Evolutionary conservation across 179 eudicot genomes (phyloP).

Genomic region (Spergularia azorica): DNA sequence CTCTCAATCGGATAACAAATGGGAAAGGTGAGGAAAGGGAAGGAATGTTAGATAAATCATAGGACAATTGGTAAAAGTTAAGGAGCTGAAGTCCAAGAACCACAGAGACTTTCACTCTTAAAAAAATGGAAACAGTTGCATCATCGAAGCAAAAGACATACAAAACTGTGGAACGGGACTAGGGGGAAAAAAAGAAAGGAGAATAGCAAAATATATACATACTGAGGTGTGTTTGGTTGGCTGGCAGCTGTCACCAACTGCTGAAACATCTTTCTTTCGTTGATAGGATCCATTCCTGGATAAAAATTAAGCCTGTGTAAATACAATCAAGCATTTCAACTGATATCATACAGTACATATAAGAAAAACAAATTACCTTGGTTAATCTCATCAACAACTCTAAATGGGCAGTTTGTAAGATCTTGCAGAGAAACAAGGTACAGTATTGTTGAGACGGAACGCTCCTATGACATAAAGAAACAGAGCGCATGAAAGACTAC

Average conservation of each 20-base stretch:
- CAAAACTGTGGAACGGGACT: no score
- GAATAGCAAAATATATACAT: constrained; percentile 32
- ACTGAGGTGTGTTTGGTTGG: constrained; percentile 97
- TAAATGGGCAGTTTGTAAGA: constrained; percentile 95
- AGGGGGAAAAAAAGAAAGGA: no score
- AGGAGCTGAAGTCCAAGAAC: no score
- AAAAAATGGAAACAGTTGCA: no score
- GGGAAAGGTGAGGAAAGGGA: constrained; percentile 3
- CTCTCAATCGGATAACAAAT: background rate
- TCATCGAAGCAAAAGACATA: no score
- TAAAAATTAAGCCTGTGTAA: constrained; percentile 18
- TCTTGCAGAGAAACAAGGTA: constrained; percentile 98
- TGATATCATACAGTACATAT: background rate
- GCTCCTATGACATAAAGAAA: constrained; percentile 59
- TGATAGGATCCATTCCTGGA: constrained; percentile 96
- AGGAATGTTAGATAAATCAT: no score
- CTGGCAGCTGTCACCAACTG: constrained; percentile 97
- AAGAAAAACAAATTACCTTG: constrained; percentile 56
- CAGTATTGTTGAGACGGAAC: constrained; percentile 95
- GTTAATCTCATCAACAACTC: constrained; percentile 99
- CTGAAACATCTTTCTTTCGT: constrained; percentile 98
- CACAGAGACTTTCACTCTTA: no score
- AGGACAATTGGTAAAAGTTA: no score
- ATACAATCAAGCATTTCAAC: background rate
- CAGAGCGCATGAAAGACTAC: constrained; percentile 15